Evolutionary conservation across 1,284 basidiomycete species (phyloP), one percentile per base, ranked within the genome.

Genomic region (Earliella scabrosa): DNA sequence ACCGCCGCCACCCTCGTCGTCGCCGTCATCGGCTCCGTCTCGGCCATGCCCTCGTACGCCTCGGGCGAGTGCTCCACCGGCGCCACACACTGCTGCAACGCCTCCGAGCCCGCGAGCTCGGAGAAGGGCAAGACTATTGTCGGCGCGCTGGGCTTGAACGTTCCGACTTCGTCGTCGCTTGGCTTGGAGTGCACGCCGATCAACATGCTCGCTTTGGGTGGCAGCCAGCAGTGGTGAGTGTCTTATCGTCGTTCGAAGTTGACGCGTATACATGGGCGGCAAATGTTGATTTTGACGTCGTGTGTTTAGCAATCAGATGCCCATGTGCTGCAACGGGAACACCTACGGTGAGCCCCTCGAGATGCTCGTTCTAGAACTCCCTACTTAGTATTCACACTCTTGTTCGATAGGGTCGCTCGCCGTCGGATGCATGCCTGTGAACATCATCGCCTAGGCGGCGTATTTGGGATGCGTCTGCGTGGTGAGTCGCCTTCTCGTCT

Each of bases 171-270:
- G n/a, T 58, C 56, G 20, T 52, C 59, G 35, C 60, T 71, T 44
- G 71, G 69, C 27, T 38, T 70, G 9, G 55, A 59, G 11, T 72
- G 71, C 62, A 57, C 61, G 20, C 67, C 69, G 13, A 58, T 72
- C 45, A 54, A 49, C 56, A 41, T 61, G 9, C 41, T 56, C 23
- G 45, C 57, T 24, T 58, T 60, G 14, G 66, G 65, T 23, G 63
- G 65, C 31, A 55, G 58, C 34, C 50, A 39, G 16, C 52, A 46
- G 41, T 71, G 70, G 63, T 67, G 31, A n/a, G 63, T 29, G 21
- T 13, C 0, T 13, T 11, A 10, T 4, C 10, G 8, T 34, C n/a
- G n/a, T n/a, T n/a, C n/a, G n/a, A n/a, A n/a, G n/a, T n/a, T n/a
- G n/a, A n/a, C 14, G n/a, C 27, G 14, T 4, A 7, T n/a, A 9